Evolutionary conservation across 805 yeast species (phyloP).

Genomic region (Zygosaccharomyces bailii): DNA sequence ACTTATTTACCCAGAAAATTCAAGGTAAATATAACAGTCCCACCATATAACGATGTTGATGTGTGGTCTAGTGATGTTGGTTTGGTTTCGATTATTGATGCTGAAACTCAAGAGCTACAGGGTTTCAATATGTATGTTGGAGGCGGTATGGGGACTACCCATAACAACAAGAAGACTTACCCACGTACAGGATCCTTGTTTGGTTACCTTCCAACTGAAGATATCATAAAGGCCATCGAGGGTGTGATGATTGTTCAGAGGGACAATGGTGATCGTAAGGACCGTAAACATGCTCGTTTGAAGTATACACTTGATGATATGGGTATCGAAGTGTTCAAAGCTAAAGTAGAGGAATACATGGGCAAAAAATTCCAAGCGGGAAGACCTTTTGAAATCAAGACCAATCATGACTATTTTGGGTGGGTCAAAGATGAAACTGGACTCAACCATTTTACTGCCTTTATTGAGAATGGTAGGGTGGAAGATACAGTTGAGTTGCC

Average conservation of each 20-base stretch:
- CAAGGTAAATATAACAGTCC: conserved; percentile 90
- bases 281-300: conserved; percentile 96
- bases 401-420: conserved; percentile 88
- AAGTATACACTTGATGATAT: conserved; percentile 94
- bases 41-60: conserved; percentile 95
- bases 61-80: conserved; percentile 96
- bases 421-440: conserved; percentile 88
- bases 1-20: conserved; percentile 92
- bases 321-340: conserved; percentile 80
- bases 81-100: conserved; percentile 76
- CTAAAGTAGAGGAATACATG: conserved; percentile 76
- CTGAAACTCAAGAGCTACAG: conserved; percentile 51
- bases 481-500: conserved; percentile 89
- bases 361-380: conserved; percentile 73
- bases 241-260: conserved; percentile 91
- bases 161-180: conserved; percentile 92
- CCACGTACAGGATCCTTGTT: conserved; percentile 90
- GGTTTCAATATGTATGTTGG: conserved; percentile 92
- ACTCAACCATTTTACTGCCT: conserved; percentile 84
- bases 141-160: conserved; percentile 99
- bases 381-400: conserved; percentile 69
- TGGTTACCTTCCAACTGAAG: conserved; percentile 68
- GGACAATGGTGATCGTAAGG: conserved; percentile 90
- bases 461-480: conserved; percentile 94
- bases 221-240: conserved; percentile 77